Percentiles rank a stretch among this genome's conserved stretches.
Evolutionary conservation across 1,284 basidiomycete genomes (phyloP).

Genomic region (Microbotryomycetes sp.): DNA sequence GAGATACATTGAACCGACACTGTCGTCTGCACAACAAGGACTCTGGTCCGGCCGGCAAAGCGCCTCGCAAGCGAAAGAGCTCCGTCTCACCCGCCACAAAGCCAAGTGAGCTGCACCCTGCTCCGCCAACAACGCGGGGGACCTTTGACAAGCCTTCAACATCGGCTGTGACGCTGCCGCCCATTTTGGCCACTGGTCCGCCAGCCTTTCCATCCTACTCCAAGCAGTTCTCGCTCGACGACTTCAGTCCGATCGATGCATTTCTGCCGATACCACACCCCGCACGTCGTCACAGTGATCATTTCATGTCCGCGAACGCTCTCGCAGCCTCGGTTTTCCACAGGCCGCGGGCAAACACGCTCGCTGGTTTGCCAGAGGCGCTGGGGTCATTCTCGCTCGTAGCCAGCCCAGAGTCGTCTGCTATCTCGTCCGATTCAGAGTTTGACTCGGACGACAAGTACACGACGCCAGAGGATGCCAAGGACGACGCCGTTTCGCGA

Average conservation of each 20-base stretch:
- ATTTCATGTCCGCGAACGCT: neutral
- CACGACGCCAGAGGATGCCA: constrained; percentile 5
- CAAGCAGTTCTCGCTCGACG: constrained; percentile 2
- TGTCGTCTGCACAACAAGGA: constrained; percentile 20
- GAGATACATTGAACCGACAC: constrained; percentile 32
- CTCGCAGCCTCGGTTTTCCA: neutral
- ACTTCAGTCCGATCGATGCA: neutral
- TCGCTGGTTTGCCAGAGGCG: constrained; percentile 26
- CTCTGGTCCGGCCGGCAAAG: constrained; percentile 14
- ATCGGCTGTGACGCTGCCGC: constrained; percentile 17
- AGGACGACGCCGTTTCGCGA: constrained; percentile 15
- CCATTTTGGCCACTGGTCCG: constrained; percentile 17
- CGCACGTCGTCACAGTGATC: neutral
- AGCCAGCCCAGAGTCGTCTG: constrained; percentile 17
- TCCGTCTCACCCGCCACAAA: constrained; percentile 1
- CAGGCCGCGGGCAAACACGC: constrained; percentile 15
- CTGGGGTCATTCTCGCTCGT: constrained; percentile 29
- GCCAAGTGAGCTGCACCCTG: neutral
- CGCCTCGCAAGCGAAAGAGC: constrained; percentile 8
- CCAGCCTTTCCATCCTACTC: constrained; percentile 28
- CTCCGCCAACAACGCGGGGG: neutral
- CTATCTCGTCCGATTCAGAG: neutral
- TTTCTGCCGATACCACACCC: constrained; percentile 5
- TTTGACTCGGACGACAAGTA: neutral
- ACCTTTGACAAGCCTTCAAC: neutral